Conservation (phyloP, 1,284 basidiomycete genomes). For the Heterobasidion irregulare region DNA sequence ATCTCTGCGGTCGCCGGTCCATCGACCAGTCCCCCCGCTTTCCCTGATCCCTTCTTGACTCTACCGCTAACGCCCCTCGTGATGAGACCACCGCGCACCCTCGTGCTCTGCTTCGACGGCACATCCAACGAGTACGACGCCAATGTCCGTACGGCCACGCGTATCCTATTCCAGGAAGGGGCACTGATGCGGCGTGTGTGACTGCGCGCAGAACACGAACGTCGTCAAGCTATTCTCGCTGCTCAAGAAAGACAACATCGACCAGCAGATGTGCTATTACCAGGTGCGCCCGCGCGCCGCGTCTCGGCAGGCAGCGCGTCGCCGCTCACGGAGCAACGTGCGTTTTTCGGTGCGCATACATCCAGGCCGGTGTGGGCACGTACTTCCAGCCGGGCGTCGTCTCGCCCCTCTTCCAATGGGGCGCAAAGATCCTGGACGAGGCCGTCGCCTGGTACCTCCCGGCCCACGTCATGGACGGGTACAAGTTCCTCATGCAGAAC, state of each 20-base stretch:
- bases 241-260: conserved; percentile 46
- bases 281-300: conserved; percentile 32
- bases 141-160: conserved; percentile 17
- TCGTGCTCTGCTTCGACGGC: conserved; percentile 61
- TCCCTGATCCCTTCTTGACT: background rate
- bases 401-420: conserved; percentile 38
- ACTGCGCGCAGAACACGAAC: conserved; percentile 49
- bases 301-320: background rate
- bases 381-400: conserved; percentile 45
- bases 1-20: background rate
- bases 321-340: too few species aligned
- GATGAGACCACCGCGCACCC: conserved; percentile 24
- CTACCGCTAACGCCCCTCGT: background rate
- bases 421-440: conserved; percentile 44
- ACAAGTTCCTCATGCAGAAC: conserved; percentile 63
- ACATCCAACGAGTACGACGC: conserved; percentile 41
- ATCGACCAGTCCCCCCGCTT: background rate
- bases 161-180: background rate
- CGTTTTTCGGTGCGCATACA: background rate
- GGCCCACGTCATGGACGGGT: conserved; percentile 56
- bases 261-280: conserved; percentile 59
- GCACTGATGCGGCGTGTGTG: background rate
- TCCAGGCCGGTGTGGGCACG: conserved; percentile 54
- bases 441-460: conserved; percentile 62
- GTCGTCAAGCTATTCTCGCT: conserved; percentile 60